Base-by-base conservation (phyloP, 495 filamentous ascomycete genomes). In the Chaetomidium leptoderma region DNA sequence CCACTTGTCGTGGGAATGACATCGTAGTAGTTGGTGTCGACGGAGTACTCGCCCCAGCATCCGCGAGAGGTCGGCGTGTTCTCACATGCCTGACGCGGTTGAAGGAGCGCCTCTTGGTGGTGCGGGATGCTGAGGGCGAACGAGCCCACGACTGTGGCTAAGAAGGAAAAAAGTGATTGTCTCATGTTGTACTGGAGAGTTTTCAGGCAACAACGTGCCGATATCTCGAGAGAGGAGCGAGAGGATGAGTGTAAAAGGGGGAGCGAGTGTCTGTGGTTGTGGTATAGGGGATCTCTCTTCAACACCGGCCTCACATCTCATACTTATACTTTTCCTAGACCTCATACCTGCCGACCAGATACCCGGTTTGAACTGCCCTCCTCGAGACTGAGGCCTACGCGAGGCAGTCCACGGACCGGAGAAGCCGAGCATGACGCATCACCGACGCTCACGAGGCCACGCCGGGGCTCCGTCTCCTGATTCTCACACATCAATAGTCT, bases 1-100 rank as follows among this genome's bases (percentile, higher is more conserved):
- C 33, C 19, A 1, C 57, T 48, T 1, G 57, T 62, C 11, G 49
- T 42, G 6, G 61, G 64, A 3, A 17, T 21, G 17, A 43, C 48
- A 26, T 53, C 49, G 40, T 66, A 67, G 57, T 67, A 67, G 57
- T 67, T 65, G 14, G 65, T 67, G 39, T 63, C 49, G 26, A 51
- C 58, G 46, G 16, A 40, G 57, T 40, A 60, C 26, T 67, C 40
- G 2, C 63, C 63, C 65, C 65, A 67, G 39, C 63, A 67, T 24
- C 51, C 1, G 27, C 65, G 58, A 16, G 59, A 60, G 1, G 27
- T 58, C 6, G 64, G 33, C 6, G 59, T 63, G 37, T 67, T 67
- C 19, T 50, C 30, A n/a, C 47, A 50, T 17, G 26, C 2, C 45
- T 48, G 45, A 3, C 45, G 26, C 21, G 27, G 45, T 16, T 48